phyloP scores from a whole-genome alignment of 2,329 filamentous ascomycete species.

The Ophiocordyceps camponoti-rufipedis region DNA sequence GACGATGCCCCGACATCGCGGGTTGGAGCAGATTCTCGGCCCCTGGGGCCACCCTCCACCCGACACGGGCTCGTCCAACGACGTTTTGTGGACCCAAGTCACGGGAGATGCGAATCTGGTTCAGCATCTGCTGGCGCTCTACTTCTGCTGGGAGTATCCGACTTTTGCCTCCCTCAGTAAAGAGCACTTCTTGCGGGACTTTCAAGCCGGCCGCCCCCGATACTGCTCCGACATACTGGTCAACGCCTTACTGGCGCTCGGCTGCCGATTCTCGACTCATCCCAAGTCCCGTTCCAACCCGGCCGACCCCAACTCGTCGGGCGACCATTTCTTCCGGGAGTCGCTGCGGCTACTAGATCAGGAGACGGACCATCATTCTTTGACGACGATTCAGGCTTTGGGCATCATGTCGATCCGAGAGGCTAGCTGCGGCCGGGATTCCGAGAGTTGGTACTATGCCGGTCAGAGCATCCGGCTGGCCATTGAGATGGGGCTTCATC shows the following conservation, averaged over 20 bases:
- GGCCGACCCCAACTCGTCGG: slow-evolving; percentile 43
- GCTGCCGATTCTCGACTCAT: slow-evolving; percentile 50
- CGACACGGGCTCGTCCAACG: slow-evolving; percentile 21
- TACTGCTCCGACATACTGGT: slow-evolving; percentile 52
- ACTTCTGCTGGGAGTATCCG: slow-evolving; percentile 62
- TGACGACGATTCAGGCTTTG: slow-evolving; percentile 58
- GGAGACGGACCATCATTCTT: slow-evolving; percentile 36
- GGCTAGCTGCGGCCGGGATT: slow-evolving; percentile 54
- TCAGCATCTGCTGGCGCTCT: slow-evolving; percentile 44
- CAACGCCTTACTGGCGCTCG: slow-evolving; percentile 46
- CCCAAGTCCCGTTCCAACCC: slow-evolving; percentile 44
- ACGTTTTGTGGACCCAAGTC: slow-evolving; percentile 39
- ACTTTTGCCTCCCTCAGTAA: slow-evolving; percentile 57
- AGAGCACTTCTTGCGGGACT: slow-evolving; percentile 51
- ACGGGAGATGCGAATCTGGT: slow-evolving; percentile 40
- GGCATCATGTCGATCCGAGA: slow-evolving; percentile 62
- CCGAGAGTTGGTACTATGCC: slow-evolving; percentile 53
- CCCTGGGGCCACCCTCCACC: background rate
- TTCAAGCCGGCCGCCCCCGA: slow-evolving; percentile 36
- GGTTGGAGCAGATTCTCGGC: slow-evolving; percentile 23
- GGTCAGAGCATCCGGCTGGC: slow-evolving; percentile 56
- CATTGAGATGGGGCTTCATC: slow-evolving; percentile 52
- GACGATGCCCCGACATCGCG: slow-evolving; percentile 16
- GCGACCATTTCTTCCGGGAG: slow-evolving; percentile 60
- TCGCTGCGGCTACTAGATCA: slow-evolving; percentile 40